Evolutionary conservation across 108 stramenopile genomes (phyloP), one percentile per base, ranked within the genome.

Genomic region (Cafeteria roenbergensis): DNA sequence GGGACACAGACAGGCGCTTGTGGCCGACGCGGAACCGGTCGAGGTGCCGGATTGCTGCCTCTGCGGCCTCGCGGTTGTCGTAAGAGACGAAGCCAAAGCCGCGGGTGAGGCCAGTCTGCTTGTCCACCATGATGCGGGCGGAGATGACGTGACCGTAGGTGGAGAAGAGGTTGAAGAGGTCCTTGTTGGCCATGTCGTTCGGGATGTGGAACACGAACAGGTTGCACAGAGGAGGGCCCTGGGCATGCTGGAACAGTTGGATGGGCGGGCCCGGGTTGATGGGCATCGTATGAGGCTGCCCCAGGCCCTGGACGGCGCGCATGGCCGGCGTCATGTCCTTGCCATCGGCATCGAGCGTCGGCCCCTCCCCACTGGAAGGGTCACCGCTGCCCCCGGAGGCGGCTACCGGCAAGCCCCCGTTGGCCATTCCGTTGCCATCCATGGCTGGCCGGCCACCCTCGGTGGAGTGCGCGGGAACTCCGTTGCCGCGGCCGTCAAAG

Each of bases 171-270:
- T 87, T 63, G 66, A 85, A 90, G 81, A 96, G 87, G 60, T 90
- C 94, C 54, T 86, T 56, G 72, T 97, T 92, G 32, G 90, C 87
- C 68, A 94, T 89, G 55, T 88, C 87, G 78, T 92, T 91, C 38
- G 96, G 96, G 72, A 98, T 91, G 73, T 98, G 90, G 71, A 97
- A 97, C 48, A 97, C 85, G 73, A 95, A 97, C 55, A 97, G 70
- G 81, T 95, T 97, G 42, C 90, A 90, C 30, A 92, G 92, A 21
- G 70, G 57, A 22, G 80, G 80, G 9, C 78, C 78, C 92, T 21
- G 20, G 21, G 52, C 52, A 2, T 53, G 52, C n/a, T 8, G 21
- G 52, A 8, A 8, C 9, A 25, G 2, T 25, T 53, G 52, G 52
- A 53, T 53, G 21, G 52, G 52, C 21, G 52, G 2, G 24, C 52